Base-by-base conservation (phyloP, 208 protist genomes). In the Trypanosoma boissoni region DNA sequence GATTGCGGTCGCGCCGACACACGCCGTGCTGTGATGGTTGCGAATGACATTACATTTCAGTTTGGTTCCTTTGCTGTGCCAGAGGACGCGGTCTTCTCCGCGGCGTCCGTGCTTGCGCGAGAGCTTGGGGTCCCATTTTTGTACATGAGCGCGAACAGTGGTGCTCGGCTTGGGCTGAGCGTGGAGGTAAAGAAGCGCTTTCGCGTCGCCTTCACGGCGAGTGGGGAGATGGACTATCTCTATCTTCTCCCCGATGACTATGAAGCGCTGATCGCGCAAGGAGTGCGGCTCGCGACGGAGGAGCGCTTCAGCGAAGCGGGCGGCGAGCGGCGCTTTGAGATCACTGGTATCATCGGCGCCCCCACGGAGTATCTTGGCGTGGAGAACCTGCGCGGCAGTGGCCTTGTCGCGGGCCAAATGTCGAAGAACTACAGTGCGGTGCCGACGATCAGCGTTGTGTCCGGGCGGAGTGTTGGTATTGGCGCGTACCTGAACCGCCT, bases 401-500 rank as follows among this genome's bases (percentile, higher is more conserved):
- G 93, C 43, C 76, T 98, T 44, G 95, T 99, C 64, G 98, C 98
- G 12, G 97, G 98, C 21, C 93, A 99, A 73, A 99, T 98, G 46
- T 97, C 95, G 21, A 80, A 80, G 46, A 97, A 94, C 64, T 99
- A 99, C 75, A 80, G 93, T 43, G 88, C 97, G 55, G 97, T 96
- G 32, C 98, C 98, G 41, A 99, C 98, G 1, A 93, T 99, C 41
- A 97, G 95, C 28, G 73, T 98, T 52, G 97, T 98, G 24, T 91
- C 96, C 0, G 97, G 95, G 49, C 87, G 98, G 41, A 97, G 96
- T 27, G 97, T 99, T 27, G 98, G 98, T 58, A 99, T 99, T 70
- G 98, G 98, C 16, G 97, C 98, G 2, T 99, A 99, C 70, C 71
- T 99, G 6, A 97, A 98, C 45, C 91, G 98, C 28, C 82, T 99